Base-by-base conservation (phyloP, 1,284 basidiomycete species). In the Mycena sp. region DNA sequence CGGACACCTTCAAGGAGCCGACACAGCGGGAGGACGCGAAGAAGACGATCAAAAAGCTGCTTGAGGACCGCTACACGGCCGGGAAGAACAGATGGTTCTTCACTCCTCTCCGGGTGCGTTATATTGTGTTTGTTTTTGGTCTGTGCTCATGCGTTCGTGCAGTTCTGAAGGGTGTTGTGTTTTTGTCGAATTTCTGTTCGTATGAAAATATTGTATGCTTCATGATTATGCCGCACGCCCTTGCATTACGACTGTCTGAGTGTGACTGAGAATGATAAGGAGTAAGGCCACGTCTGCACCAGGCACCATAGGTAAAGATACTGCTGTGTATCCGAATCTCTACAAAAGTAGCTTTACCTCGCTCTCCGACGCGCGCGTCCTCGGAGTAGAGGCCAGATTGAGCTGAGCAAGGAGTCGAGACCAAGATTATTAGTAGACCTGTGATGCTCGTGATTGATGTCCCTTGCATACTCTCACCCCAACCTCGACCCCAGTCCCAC, bases 31-130 rank as follows among this genome's bases (percentile, higher is more conserved):
- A 95, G 81, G 90, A 96, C 72, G 87, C 95, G 63, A 98, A 97
- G 86, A 98, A 98, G 88, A 90, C 85, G 72, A 89, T 98, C 80
- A 98, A 97, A 88, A 97, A 97, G 83, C 79, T 93, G 77, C 82
- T 98, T 65, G 96, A 98, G 88, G 95, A 98, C 76, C 85, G 94
- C 67, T 97, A 98, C 88, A 84, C 85, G 61, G 82, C 85, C 64
- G 95, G 96, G 66, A 95, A 95, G 87, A 97, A 96, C 89, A 91
- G 90, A 80, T 97, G 95, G 95, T 97, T 95, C 87, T 14, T 91
- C 89, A 4, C 84, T 96, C 17, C 87, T 96, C 19, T 90, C 93
- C 21, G 94, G 87, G 93, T 94, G 73, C 67, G 87, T 77, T 23
- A 9, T 16, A 5, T 53, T 26, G 26, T 17, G 12, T 28, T 14